A percentile compares a stretch with the other conserved stretches of the same genome.
Evolutionary conservation across 1,284 basidiomycete genomes (phyloP).

Genomic region (Rhodotorula glutinis): DNA sequence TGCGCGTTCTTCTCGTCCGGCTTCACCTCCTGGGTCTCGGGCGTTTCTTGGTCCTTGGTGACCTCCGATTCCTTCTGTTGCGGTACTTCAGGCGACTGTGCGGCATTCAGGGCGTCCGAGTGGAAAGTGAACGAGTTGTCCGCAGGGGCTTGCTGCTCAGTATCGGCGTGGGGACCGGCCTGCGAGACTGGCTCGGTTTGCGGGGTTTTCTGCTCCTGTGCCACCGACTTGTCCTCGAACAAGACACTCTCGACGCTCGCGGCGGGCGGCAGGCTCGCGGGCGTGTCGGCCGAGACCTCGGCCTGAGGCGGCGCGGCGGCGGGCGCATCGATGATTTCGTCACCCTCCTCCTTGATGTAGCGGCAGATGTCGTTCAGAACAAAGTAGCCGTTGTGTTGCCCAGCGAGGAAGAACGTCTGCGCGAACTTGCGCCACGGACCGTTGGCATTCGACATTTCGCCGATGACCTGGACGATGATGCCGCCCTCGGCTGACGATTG

Average conservation of each 20-base stretch:
- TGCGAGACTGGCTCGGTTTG: background rate
- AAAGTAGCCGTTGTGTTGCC: conserved; percentile 98
- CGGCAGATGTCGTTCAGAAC: conserved; percentile 99
- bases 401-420: conserved; percentile 99
- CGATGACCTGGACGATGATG: conserved; percentile 93
- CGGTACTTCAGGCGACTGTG: conserved; percentile 4
- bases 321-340: conserved; percentile 46
- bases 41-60: background rate
- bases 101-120: conserved; percentile 26
- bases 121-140: conserved; percentile 22
- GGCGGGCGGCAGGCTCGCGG: conserved; percentile 30
- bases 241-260: conserved; percentile 29
- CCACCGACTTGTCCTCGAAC: conserved; percentile 16
- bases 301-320: background rate
- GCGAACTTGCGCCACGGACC: conserved; percentile 94
- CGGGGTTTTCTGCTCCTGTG: background rate
- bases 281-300: background rate
- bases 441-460: conserved; percentile 91
- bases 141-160: conserved; percentile 21
- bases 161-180: conserved; percentile 23
- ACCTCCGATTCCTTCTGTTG: background rate
- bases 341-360: conserved; percentile 84
- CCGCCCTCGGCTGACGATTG: conserved; percentile 84
- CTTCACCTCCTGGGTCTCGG: conserved; percentile 1
- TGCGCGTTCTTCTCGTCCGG: conserved; percentile 30